Percentiles rank a stretch among this genome's conserved stretches.
phyloP scores from a whole-genome alignment of 148 eudicot species.

The Gaultheria prostrata region DNA sequence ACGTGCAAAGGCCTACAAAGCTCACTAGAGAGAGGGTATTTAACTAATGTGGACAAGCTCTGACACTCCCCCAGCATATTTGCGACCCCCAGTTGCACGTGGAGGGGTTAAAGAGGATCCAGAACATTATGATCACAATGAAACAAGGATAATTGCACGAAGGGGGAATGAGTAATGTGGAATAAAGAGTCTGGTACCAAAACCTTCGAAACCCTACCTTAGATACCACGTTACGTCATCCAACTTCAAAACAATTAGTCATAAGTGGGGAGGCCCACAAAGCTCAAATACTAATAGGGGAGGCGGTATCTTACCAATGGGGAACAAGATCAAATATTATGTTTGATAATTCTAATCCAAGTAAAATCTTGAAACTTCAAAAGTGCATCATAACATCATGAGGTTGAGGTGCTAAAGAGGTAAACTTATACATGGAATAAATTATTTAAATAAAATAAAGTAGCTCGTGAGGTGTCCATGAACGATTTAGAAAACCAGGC shows the following conservation, averaged over 20 bases:
- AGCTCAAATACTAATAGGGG: background rate
- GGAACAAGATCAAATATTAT: background rate
- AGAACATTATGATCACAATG: background rate
- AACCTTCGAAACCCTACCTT: background rate
- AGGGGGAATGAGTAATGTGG: background rate
- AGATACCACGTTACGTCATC: background rate
- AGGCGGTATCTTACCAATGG: background rate
- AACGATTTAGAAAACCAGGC: background rate
- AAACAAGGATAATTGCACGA: background rate
- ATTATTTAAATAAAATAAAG: background rate
- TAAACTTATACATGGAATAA: background rate
- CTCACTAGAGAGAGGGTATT: background rate
- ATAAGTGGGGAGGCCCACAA: background rate
- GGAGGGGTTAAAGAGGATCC: background rate
- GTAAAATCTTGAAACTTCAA: conserved; percentile 1
- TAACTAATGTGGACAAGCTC: background rate
- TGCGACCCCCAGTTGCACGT: background rate
- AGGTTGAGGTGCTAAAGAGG: background rate
- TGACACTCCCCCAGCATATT: background rate
- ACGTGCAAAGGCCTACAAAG: background rate
- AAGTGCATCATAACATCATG: background rate
- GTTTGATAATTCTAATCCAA: background rate
- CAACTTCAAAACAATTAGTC: background rate
- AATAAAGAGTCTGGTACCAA: background rate
- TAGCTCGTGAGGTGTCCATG: background rate